Evolutionary conservation across 768 basidiomycete species (phyloP).

Genomic region (Leccinellum albellum): DNA sequence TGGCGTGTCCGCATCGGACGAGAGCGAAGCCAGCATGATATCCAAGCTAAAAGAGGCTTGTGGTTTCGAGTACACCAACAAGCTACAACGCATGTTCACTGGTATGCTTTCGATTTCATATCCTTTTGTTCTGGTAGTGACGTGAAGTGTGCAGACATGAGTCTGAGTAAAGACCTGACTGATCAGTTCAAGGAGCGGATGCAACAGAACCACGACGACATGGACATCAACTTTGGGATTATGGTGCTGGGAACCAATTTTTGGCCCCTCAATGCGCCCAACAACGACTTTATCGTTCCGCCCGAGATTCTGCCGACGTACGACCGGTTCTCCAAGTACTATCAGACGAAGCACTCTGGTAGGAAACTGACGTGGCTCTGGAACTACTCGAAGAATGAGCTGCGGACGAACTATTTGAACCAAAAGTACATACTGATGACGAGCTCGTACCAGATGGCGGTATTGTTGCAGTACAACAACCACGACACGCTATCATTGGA

Average conservation of each 20-base stretch:
- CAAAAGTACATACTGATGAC: slow-evolving; percentile 97
- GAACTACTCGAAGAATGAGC: slow-evolving; percentile 97
- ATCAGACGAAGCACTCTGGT: slow-evolving; percentile 89
- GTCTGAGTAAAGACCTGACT: slow-evolving; percentile 90
- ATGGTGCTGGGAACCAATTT: slow-evolving; percentile 95
- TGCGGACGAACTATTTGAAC: slow-evolving; percentile 87
- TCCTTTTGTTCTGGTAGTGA: background rate
- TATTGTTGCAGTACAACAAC: slow-evolving; percentile 92
- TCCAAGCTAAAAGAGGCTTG: slow-evolving; percentile 95
- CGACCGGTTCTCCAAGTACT: slow-evolving; percentile 89
- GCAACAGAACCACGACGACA: slow-evolving; percentile 79
- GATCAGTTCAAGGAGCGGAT: slow-evolving; percentile 94
- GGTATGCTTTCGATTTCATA: slow-evolving; percentile 43
- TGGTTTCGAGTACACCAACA: slow-evolving; percentile 95
- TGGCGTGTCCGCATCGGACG: slow-evolving; percentile 88
- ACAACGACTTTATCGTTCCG: slow-evolving; percentile 86
- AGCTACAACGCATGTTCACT: slow-evolving; percentile 95
- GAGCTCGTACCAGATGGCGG: slow-evolving; percentile 91
- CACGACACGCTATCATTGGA: slow-evolving; percentile 81
- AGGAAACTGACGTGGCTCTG: slow-evolving; percentile 97
- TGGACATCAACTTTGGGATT: slow-evolving; percentile 86
- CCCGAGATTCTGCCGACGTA: slow-evolving; percentile 83
- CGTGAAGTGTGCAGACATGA: slow-evolving; percentile 68
- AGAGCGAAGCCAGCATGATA: slow-evolving; percentile 97
- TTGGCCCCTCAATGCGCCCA: slow-evolving; percentile 87